Percentiles rank a stretch among this genome's conserved stretches.
phyloP scores from a whole-genome alignment of 306 rosid genomes.

The Leucaena leucocephala region DNA sequence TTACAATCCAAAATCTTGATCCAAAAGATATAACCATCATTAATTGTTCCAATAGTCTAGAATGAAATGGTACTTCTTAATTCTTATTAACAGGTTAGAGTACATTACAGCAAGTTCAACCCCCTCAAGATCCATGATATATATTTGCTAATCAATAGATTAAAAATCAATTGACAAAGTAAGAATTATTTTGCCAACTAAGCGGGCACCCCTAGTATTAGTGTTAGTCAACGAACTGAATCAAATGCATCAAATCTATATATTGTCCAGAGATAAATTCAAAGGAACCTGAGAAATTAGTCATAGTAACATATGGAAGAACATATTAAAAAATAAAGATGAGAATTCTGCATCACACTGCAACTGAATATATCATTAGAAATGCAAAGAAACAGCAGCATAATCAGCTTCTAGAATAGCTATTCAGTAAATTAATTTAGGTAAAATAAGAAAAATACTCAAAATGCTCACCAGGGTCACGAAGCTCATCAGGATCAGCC shows the following conservation, averaged over 20 bases:
- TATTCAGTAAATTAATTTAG: background rate
- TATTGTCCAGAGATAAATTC: conserved; percentile 10
- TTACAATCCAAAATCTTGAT: background rate
- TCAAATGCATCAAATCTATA: conserved; percentile 14
- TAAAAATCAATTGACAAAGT: background rate
- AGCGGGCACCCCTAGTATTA: background rate
- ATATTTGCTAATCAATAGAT: background rate
- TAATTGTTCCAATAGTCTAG: background rate
- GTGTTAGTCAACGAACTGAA: conserved; percentile 4
- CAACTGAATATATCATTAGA: conserved; percentile 8
- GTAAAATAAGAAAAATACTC: conserved; percentile 26
- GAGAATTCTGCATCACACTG: background rate
- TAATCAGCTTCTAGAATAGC: conserved; percentile 2
- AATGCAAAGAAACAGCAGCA: conserved; percentile 9
- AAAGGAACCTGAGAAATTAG: conserved; percentile 12
- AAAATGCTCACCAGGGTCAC: conserved; percentile 75
- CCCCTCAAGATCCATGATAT: conserved; percentile 1
- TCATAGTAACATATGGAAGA: background rate
- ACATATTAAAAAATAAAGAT: background rate
- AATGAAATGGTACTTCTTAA: background rate
- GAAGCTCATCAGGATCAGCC: conserved; percentile 97
- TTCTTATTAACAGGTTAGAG: conserved; percentile 11
- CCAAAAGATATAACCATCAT: background rate
- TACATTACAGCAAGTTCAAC: conserved; percentile 5
- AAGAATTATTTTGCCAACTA: background rate